These are phyloP conservation scores for Abrus pulchellus DNA, from an alignment of 306 rosid species.

Conservation along the genomic window DNA sequence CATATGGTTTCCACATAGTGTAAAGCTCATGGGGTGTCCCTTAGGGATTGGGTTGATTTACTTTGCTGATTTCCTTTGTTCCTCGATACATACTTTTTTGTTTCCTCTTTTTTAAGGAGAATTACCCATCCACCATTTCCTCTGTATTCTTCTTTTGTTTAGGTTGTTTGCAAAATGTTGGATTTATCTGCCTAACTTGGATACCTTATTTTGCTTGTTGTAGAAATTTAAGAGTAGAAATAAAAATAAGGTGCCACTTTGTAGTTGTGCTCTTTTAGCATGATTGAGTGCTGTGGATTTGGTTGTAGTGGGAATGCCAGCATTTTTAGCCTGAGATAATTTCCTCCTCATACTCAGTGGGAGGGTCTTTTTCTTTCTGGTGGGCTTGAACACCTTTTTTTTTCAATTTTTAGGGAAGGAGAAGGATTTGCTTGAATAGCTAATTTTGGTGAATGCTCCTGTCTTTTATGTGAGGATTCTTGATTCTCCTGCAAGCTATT, in stretches of 20 bases:
- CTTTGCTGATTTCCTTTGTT: background rate
- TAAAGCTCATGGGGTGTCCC: background rate
- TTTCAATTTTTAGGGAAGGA: background rate
- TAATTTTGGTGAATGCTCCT: background rate
- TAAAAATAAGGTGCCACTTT: background rate
- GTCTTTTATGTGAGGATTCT: no score
- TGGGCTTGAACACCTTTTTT: background rate
- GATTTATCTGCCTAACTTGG: constrained; percentile 3
- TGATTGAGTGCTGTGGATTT: background rate
- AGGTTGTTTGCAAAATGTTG: background rate
- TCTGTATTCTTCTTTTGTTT: background rate
- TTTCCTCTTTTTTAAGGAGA: background rate
- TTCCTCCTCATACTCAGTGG: constrained; percentile 9
- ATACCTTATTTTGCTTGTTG: background rate
- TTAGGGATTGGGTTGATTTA: background rate
- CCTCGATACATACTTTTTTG: background rate
- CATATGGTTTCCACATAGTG: background rate
- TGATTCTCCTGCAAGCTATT: no score
- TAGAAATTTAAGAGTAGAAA: constrained; percentile 6
- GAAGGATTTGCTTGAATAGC: background rate
- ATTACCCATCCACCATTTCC: background rate
- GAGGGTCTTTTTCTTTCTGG: background rate
- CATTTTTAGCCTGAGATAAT: background rate
- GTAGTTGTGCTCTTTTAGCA: no score
- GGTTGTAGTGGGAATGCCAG: constrained; percentile 1